Evolutionary conservation across 208 protist genomes (phyloP).

Genomic region (Porcisia hertigi): DNA sequence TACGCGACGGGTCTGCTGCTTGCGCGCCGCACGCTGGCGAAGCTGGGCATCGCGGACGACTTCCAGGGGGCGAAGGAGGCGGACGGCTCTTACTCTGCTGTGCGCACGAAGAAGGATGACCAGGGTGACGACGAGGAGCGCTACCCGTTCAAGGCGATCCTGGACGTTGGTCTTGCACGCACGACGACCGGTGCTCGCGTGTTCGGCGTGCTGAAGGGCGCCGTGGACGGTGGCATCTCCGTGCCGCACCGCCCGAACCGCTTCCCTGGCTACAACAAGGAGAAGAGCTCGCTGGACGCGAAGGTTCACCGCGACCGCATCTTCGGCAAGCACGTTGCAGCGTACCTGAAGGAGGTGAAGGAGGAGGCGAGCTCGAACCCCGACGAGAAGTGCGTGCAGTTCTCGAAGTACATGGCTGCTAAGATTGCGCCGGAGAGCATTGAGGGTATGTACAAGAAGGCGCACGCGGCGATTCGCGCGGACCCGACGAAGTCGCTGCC

Average conservation of each 20-base stretch:
- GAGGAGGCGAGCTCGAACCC: conserved; percentile 91
- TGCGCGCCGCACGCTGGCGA: conserved; percentile 96
- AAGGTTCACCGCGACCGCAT: conserved; percentile 95
- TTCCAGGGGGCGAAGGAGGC: conserved; percentile 95
- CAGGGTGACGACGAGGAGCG: conserved; percentile 83
- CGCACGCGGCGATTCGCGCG: conserved; percentile 93
- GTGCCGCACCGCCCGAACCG: conserved; percentile 97
- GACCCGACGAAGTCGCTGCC: conserved; percentile 84
- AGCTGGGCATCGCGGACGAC: conserved; percentile 93
- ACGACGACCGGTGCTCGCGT: conserved; percentile 97
- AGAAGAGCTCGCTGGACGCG: conserved; percentile 89
- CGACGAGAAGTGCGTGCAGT: conserved; percentile 94
- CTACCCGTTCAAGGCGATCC: conserved; percentile 97
- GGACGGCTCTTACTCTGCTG: conserved; percentile 83
- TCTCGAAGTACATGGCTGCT: conserved; percentile 94
- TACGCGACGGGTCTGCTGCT: conserved; percentile 98
- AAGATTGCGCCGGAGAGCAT: conserved; percentile 93
- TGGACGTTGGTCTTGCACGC: conserved; percentile 97
- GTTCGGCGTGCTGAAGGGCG: conserved; percentile 96
- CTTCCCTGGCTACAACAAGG: conserved; percentile 96
- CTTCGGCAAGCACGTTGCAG: conserved; percentile 97
- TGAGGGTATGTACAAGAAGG: conserved; percentile 95
- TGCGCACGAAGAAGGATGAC: conserved; percentile 77
- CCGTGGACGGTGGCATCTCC: conserved; percentile 97
- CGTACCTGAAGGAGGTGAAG: conserved; percentile 98